phyloP scores from a whole-genome alignment of 192 early-diverging fungal species.

The Coemansia sp. region DNA sequence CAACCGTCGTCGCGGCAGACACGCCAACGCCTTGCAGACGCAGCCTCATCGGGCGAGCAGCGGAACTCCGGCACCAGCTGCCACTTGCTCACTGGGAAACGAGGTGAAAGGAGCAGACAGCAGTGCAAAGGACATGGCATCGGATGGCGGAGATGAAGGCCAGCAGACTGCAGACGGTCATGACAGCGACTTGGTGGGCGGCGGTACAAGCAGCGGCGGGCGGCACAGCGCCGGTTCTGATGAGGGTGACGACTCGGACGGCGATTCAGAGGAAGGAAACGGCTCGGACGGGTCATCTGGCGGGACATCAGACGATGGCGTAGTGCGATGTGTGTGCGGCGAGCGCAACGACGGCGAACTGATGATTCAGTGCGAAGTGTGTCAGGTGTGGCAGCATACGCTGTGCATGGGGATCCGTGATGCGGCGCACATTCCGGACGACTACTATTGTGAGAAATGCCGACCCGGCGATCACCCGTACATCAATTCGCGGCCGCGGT shows the following conservation, averaged over 20 bases:
- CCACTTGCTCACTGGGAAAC: background rate
- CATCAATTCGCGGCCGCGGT: slow-evolving; percentile 51
- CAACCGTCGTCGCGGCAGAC: background rate
- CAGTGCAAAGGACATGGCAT: slow-evolving; percentile 1
- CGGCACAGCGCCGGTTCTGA: slow-evolving; percentile 1
- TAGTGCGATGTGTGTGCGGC: slow-evolving; percentile 52
- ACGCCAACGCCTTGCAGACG: background rate
- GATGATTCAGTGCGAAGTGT: slow-evolving; percentile 94
- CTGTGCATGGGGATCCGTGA: slow-evolving; percentile 81
- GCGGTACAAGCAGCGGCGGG: background rate
- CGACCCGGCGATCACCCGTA: slow-evolving; percentile 76
- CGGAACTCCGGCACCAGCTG: background rate
- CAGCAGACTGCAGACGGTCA: background rate
- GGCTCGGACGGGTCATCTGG: slow-evolving; percentile 11
- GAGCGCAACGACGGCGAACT: slow-evolving; percentile 64
- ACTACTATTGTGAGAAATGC: slow-evolving; percentile 93
- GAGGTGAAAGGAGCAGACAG: background rate
- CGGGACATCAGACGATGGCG: slow-evolving; percentile 32
- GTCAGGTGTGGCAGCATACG: slow-evolving; percentile 92
- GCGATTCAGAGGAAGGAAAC: slow-evolving; percentile 14
- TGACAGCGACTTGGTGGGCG: slow-evolving; percentile 4
- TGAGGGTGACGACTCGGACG: slow-evolving; percentile 10
- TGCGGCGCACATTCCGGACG: slow-evolving; percentile 75
- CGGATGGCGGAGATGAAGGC: background rate
- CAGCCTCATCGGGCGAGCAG: background rate